Conservation (phyloP, 495 filamentous ascomycete species). For the Neurospora terricola region DNA sequence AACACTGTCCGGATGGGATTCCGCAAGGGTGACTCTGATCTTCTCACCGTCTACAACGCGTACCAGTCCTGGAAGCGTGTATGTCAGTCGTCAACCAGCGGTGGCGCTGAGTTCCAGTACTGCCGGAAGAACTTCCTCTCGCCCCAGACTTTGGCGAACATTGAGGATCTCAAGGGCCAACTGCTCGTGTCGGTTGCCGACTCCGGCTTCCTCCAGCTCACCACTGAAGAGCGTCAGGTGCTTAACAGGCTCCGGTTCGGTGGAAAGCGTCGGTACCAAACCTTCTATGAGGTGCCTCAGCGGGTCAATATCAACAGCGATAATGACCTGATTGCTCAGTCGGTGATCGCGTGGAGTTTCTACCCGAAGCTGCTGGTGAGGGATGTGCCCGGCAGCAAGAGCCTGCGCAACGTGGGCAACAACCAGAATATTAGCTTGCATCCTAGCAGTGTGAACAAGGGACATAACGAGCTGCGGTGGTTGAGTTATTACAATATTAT, state of each 20-base stretch:
- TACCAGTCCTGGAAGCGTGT: constrained; percentile 80
- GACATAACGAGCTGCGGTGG: constrained; percentile 56
- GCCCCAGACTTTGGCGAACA: constrained; percentile 70
- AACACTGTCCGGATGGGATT: constrained; percentile 67
- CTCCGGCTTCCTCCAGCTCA: constrained; percentile 67
- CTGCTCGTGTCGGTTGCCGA: constrained; percentile 73
- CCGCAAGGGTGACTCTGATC: constrained; percentile 78
- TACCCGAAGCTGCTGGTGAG: constrained; percentile 84
- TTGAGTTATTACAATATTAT: constrained; percentile 93
- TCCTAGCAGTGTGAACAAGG: constrained; percentile 78
- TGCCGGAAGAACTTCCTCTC: constrained; percentile 88
- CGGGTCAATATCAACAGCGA: constrained; percentile 60
- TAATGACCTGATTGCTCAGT: constrained; percentile 66
- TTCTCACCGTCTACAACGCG: constrained; percentile 86
- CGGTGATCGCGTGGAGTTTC: constrained; percentile 84
- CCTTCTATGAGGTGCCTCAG: constrained; percentile 72
- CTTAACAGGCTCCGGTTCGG: constrained; percentile 47
- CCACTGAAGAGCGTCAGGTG: constrained; percentile 51
- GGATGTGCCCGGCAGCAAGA: constrained; percentile 58
- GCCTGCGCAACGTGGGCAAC: constrained; percentile 81
- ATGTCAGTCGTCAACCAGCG: constrained; percentile 49
- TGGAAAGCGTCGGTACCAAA: constrained; percentile 47
- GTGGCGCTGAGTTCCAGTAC: constrained; percentile 67
- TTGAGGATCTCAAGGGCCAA: constrained; percentile 91
- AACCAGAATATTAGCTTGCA: constrained; percentile 80